These are phyloP conservation scores for Tetrapyrgos nigripes DNA, from an alignment of 1,284 basidiomycete species.

Conservation along the genomic window DNA sequence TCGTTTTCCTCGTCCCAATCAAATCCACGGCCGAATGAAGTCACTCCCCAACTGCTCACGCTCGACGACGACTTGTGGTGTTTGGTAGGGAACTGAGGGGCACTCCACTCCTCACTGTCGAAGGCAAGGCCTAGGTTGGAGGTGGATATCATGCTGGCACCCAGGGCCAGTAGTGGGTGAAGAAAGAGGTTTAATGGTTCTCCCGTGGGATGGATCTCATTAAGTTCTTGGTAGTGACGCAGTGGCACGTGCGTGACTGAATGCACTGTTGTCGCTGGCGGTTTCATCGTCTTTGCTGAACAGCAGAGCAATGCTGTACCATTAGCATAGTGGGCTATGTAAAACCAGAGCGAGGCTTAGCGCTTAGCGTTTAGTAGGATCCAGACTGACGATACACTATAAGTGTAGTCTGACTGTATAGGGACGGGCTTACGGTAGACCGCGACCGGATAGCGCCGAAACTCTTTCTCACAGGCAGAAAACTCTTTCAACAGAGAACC, in stretches of 20 bases:
- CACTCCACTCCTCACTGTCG: conserved; percentile 68
- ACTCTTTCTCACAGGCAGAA: too few species aligned
- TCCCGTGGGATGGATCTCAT: neutral
- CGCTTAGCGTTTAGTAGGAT: too few species aligned
- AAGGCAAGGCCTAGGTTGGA: conserved; percentile 65
- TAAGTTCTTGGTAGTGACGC: neutral
- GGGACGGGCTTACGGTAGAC: too few species aligned
- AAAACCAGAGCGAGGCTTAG: too few species aligned
- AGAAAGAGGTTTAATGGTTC: conserved; percentile 14
- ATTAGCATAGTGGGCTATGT: too few species aligned
- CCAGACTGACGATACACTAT: too few species aligned
- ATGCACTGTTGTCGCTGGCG: neutral
- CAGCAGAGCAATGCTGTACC: too few species aligned
- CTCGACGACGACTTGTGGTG: conserved; percentile 69
- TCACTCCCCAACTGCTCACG: conserved; percentile 82
- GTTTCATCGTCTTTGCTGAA: too few species aligned
- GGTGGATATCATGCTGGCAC: conserved; percentile 55
- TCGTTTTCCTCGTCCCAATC: conserved; percentile 63
- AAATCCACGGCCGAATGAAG: conserved; percentile 82
- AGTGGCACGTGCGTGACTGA: neutral
- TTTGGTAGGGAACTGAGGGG: conserved; percentile 52
- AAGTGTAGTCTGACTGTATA: too few species aligned
- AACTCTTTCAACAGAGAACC: too few species aligned
- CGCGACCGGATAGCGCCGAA: too few species aligned
- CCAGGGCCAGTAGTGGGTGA: conserved; percentile 4